Evolutionary conservation across 129 eudicot genomes (phyloP).

Genomic region (Lactuca saligna): DNA sequence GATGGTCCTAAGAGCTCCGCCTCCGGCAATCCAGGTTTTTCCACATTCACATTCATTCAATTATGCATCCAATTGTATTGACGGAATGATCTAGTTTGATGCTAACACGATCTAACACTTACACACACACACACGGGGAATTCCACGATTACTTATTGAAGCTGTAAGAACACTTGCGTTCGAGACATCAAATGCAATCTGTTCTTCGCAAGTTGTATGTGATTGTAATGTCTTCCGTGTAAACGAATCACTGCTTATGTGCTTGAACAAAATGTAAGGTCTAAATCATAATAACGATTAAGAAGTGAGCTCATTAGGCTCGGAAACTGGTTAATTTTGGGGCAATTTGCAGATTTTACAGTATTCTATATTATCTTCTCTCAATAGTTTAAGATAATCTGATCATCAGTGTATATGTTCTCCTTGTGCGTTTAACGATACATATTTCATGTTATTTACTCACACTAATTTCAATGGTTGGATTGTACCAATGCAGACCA

Average conservation of each 20-base stretch:
- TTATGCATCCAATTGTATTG: not conserved
- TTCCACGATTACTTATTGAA: not conserved
- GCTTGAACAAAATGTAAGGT: not conserved
- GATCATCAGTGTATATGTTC: not conserved
- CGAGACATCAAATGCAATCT: not conserved
- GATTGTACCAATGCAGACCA: conserved; percentile 43
- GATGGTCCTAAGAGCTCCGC: conserved; percentile 85
- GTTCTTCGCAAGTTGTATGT: not conserved
- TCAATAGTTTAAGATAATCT: not conserved
- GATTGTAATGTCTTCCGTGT: conserved; percentile 1
- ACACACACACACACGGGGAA: conserved; percentile 2
- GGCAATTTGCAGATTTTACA: not conserved
- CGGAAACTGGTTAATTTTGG: not conserved
- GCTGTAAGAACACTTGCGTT: not conserved
- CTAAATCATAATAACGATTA: not conserved
- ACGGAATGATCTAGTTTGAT: conserved; percentile 8
- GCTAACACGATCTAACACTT: not conserved
- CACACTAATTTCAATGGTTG: not conserved
- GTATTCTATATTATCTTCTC: not conserved
- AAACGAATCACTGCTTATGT: conserved; percentile 7
- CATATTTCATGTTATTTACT: not conserved
- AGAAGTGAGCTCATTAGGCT: not conserved
- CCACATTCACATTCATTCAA: not conserved
- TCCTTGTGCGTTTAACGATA: not conserved
- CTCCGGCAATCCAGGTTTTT: conserved; percentile 77